Base-by-base conservation (phyloP, 164 flowering plant species). In the Dillenia suffruticosa region DNA sequence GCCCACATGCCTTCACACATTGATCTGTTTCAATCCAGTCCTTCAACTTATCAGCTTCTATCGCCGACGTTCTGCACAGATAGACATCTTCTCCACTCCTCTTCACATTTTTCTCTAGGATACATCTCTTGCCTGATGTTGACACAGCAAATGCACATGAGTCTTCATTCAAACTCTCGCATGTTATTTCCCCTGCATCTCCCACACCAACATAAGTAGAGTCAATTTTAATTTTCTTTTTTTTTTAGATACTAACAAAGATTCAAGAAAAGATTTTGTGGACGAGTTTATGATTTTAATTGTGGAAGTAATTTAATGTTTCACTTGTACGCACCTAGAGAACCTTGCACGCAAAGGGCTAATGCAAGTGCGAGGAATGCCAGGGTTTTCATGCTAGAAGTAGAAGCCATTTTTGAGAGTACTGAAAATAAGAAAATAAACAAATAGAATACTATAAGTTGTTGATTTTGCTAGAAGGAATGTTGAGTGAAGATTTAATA, bases 71-170 rank as follows among this genome's bases (percentile, higher is more conserved):
- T 1, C 71, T 61, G 71, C 89, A 84, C 9, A 67, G 61, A 67
- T 73, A 85, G 1, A 22, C 71, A n/a, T 81, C 82, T 45, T 61
- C 69, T 8, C 85, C 87, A 54, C 67, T 70, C 56, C 83, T 65
- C 24, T 43, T 63, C 61, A 80, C 72, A n/a, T 52, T 74, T 67
- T 84, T 79, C 81, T 87, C 92, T 6, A 87, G 76, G 64, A 84
- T 83, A 58, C 93, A 85, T 0, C 93, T 77, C 60, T 78, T 82
- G 32, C 93, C 84, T 0, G 76, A 54, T 9, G 83, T 76, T 10
- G 93, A 81, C 5, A 87, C 79, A 0, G 93, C 84, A 52, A 77
- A 87, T 2, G 87, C 85, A 58, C 90, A 87, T 24, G 61, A 63
- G 57, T 76, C 76, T 32, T 73, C 68, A 63, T 68, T 51, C 19